phyloP scores from a whole-genome alignment of 345 rosid species.

The Eucalyptus erythrocorys region DNA sequence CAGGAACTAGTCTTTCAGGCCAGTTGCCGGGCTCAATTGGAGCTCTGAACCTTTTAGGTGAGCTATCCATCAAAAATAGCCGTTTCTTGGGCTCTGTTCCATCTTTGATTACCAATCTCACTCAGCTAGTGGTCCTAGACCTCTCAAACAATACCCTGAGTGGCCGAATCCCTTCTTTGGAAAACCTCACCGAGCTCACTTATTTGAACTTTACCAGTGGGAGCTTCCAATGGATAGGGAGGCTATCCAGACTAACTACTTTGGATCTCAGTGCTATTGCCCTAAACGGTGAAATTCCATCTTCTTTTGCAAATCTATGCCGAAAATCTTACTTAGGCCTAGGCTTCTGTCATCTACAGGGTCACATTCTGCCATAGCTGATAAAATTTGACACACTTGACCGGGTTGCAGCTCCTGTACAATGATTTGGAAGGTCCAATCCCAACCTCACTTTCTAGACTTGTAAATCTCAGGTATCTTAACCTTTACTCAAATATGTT shows the following conservation, averaged over 20 bases:
- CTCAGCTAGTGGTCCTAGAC: background rate
- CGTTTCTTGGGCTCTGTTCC: background rate
- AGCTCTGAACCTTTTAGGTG: background rate
- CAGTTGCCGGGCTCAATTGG: background rate
- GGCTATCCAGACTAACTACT: background rate
- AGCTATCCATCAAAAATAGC: background rate
- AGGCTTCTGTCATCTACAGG: background rate
- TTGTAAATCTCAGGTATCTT: background rate
- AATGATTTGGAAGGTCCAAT: background rate
- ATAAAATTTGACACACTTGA: background rate
- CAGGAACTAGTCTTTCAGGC: background rate
- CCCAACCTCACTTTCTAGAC: background rate
- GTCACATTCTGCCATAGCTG: background rate
- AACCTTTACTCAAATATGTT: background rate
- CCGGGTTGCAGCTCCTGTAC: background rate
- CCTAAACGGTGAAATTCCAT: background rate
- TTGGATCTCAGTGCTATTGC: too few relatives aligned
- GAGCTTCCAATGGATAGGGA: background rate
- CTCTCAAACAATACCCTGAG: background rate
- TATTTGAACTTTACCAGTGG: background rate
- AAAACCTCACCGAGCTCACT: background rate
- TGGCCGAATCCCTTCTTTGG: background rate
- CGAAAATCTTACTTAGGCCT: background rate
- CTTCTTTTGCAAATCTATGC: background rate
- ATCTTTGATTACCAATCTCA: background rate